Conservation (phyloP, 441 rosid species). For the Melastoma candidum region DNA sequence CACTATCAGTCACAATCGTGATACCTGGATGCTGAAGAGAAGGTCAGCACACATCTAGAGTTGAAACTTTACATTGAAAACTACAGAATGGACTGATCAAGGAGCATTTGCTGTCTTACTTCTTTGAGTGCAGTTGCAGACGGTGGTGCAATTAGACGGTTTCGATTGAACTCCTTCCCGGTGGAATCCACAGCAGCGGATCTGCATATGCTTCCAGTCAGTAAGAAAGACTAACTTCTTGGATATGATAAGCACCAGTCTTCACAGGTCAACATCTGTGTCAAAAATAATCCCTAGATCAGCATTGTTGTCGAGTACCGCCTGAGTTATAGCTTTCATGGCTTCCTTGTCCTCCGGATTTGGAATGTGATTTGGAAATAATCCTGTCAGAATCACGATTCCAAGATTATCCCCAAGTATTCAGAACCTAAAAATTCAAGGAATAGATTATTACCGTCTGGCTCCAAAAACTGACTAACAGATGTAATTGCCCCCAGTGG, state of each 20-base stretch:
- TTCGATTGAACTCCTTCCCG: constrained; percentile 85
- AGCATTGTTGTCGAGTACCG: constrained; percentile 85
- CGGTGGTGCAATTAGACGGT: constrained; percentile 80
- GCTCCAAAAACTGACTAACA: constrained; percentile 97
- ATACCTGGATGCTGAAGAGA: constrained; percentile 76
- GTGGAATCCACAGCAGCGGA: constrained; percentile 98
- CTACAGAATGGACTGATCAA: too few relatives aligned
- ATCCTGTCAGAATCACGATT: constrained; percentile 36
- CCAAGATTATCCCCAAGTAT: too few relatives aligned
- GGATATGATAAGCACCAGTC: neutral
- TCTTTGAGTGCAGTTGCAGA: constrained; percentile 95
- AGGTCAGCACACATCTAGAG: neutral
- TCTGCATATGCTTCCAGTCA: constrained; percentile 27
- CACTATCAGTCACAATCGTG: constrained; percentile 94
- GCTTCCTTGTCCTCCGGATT: constrained; percentile 96
- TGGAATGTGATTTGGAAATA: constrained; percentile 97
- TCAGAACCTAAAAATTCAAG: too few relatives aligned
- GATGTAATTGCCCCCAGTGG: constrained; percentile 87
- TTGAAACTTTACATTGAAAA: too few relatives aligned
- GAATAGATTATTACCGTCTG: constrained; percentile 54
- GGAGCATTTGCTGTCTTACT: constrained; percentile 32
- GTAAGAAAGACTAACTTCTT: too few relatives aligned
- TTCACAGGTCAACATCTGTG: constrained; percentile 94
- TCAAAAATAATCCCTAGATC: constrained; percentile 97
- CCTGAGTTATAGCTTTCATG: constrained; percentile 79